A percentile compares a stretch with the other conserved stretches of the same genome.
Conservation (phyloP, 805 yeast genomes). For the Teunomyces barrocoloradensis region DNA sequence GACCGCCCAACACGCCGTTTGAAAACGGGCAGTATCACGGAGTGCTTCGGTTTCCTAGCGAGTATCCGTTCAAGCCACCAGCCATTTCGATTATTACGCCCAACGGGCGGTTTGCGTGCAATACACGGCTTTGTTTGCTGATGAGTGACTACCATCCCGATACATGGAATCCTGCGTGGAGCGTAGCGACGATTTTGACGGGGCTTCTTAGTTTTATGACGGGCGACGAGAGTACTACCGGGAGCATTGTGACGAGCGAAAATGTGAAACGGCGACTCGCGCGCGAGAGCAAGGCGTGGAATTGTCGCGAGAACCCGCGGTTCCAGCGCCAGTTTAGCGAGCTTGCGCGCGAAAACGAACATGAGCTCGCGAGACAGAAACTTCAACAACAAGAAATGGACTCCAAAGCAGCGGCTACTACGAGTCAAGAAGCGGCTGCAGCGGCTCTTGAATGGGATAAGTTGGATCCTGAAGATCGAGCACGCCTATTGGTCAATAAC, state of each 20-base stretch:
- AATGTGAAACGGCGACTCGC: slow-evolving; percentile 58
- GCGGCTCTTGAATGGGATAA: slow-evolving; percentile 31
- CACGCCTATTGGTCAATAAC: slow-evolving; percentile 30
- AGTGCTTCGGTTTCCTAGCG: slow-evolving; percentile 73
- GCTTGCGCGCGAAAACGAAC: slow-evolving; percentile 44
- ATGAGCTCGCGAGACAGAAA: slow-evolving; percentile 19
- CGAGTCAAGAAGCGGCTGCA: slow-evolving; percentile 12
- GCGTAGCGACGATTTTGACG: slow-evolving; percentile 81
- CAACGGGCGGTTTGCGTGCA: slow-evolving; percentile 79
- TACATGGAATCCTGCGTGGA: slow-evolving; percentile 96
- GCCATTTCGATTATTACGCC: slow-evolving; percentile 88
- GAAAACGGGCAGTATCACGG: slow-evolving; percentile 89
- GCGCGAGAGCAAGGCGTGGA: slow-evolving; percentile 57
- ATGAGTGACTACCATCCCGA: slow-evolving; percentile 96
- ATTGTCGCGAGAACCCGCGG: slow-evolving; percentile 50
- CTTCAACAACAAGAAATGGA: slow-evolving; percentile 7
- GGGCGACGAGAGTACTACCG: slow-evolving; percentile 79
- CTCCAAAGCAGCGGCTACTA: slow-evolving; percentile 13
- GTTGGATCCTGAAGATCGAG: slow-evolving; percentile 69
- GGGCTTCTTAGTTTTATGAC: slow-evolving; percentile 93
- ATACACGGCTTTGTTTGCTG: slow-evolving; percentile 80
- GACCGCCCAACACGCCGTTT: slow-evolving; percentile 89
- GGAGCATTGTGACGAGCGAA: slow-evolving; percentile 68
- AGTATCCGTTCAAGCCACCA: slow-evolving; percentile 91
- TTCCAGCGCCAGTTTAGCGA: slow-evolving; percentile 72